Evolutionary conservation across 2,329 filamentous ascomycete species (phyloP).

Genomic region (Sclerotiophoma versabilis): DNA sequence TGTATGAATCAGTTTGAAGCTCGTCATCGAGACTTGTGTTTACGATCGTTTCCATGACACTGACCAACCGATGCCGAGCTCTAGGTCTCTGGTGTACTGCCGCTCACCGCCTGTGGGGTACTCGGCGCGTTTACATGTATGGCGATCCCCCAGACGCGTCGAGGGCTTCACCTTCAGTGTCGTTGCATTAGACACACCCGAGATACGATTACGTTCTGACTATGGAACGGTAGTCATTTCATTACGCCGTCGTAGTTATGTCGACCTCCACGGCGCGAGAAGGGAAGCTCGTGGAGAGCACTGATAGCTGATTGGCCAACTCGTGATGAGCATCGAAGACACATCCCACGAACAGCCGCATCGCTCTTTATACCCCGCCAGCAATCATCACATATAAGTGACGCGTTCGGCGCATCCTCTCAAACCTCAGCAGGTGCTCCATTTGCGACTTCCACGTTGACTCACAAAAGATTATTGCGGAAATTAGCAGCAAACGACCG

Average conservation of each 20-base stretch:
- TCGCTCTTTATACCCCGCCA: constrained; percentile 18
- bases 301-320: constrained; percentile 34
- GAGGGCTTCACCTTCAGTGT: background rate
- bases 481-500: constrained; percentile 16
- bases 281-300: constrained; percentile 36
- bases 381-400: constrained; percentile 17
- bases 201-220: constrained; percentile 14
- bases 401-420: constrained; percentile 7
- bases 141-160: constrained; percentile 10
- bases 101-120: constrained; percentile 16
- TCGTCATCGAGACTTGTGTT: background rate
- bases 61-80: constrained; percentile 4
- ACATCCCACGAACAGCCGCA: constrained; percentile 32
- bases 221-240: constrained; percentile 15
- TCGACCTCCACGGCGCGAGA: constrained; percentile 29
- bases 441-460: background rate
- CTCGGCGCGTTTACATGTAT: constrained; percentile 14
- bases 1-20: background rate
- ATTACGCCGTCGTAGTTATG: constrained; percentile 25
- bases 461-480: constrained; percentile 8
- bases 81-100: constrained; percentile 9
- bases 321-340: constrained; percentile 18
- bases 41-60: constrained; percentile 1
- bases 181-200: constrained; percentile 6
- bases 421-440: constrained; percentile 2